Conservation (phyloP, 202 grass and related monocot genomes). For the Eragrostis tef region DNA sequence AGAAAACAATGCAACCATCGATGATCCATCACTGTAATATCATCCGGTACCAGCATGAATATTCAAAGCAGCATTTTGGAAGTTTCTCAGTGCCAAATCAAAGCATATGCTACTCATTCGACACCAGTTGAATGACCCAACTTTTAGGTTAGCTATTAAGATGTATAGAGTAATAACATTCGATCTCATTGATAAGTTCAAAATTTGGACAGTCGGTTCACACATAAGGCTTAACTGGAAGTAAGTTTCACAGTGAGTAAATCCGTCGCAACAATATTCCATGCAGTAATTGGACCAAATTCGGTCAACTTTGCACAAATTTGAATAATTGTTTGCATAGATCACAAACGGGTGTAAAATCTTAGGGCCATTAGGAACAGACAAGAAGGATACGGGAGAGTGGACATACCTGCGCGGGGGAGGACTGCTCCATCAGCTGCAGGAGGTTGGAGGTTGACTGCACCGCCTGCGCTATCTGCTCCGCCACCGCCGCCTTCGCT, state of each 20-base stretch:
- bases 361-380: background rate
- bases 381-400: conserved; percentile 1
- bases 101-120: background rate
- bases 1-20: background rate
- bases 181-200: background rate
- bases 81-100: conserved; percentile 4
- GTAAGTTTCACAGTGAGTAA: background rate
- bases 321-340: background rate
- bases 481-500: conserved; percentile 61
- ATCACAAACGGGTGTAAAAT: conserved; percentile 14
- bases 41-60: background rate
- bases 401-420: conserved; percentile 69
- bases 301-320: background rate
- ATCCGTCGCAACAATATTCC: background rate
- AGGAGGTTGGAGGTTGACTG: conserved; percentile 92
- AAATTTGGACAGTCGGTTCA: background rate
- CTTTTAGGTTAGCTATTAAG: background rate
- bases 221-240: background rate
- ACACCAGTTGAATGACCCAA: background rate
- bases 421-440: conserved; percentile 87
- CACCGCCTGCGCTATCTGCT: conserved; percentile 83
- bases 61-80: background rate
- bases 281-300: background rate
- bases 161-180: background rate
- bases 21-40: background rate